Evolutionary conservation across 2,329 filamentous ascomycete species (phyloP), one percentile per base, ranked within the genome.

Genomic region (Corynespora cassiicola): DNA sequence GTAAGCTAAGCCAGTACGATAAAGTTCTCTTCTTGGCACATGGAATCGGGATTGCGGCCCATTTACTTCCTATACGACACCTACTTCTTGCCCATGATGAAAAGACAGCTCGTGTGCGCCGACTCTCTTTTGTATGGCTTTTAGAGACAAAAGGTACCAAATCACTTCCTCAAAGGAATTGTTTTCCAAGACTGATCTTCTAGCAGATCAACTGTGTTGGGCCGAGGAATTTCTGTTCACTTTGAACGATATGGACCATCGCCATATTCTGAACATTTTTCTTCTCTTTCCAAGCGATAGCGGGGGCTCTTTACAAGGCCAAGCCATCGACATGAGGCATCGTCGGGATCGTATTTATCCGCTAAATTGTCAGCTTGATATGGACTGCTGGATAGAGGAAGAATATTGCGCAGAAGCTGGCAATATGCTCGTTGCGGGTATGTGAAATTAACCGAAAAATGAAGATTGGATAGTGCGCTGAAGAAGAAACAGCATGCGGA

Each of bases 11-110:
- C 3, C 17, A 29, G 12, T 42, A 49, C 18, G 35, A 49, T 17
- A 49, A 45, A 15, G 20, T 49, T 10, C 18, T 49, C 1, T 37
- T 49, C 10, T 23, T 49, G 21, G 37, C 29, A 2, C 33, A 31
- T 29, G 36, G 45, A 7, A 37, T 42, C 12, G 39, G 45, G 1
- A 39, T 49, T 22, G 24, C 38, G 7, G 33, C 38, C 6, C 39
- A 45, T 36, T 16, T 49, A 4, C 19, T 39, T 15, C 24, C 29
- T 10, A 28, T 34, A 20, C 20, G 29, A 15, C 15, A 39, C 12
- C 25, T 49, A 17, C 18, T 49, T 14, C 10, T 39, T 6, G 31
- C 38, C 7, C 32, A 49, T 22, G 16, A 42, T n/a, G 19, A 29
- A 7, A 10, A 42, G n/a, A 49, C 31, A 23, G 35, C 42, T 15